Base-by-base conservation (phyloP, 1,284 basidiomycete genomes). In the Malassezia slooffiae region DNA sequence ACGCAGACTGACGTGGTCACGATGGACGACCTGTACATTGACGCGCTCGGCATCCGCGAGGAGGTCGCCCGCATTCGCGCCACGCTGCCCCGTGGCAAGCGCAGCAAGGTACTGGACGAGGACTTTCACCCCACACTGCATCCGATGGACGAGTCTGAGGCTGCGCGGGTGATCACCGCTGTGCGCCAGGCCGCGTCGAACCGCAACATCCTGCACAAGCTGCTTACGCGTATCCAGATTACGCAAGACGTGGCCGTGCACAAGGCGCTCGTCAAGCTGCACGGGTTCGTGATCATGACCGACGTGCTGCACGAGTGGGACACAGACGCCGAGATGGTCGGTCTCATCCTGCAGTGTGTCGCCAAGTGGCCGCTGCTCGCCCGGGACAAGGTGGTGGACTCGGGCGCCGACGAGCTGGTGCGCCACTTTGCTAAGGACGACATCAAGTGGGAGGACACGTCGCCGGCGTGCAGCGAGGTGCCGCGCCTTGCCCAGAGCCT, bases 21-120 rank as follows among this genome's bases (percentile, higher is more conserved):
- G 13, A 91, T 97, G 81, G 88, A 93, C 68, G 87, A 96, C 60
- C 75, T 96, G 9, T 89, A 85, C 72, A 79, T 97, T 30, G 89
- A 96, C 62, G 89, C 7, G 88, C 79, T 97, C 45, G 91, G 91
- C 69, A 93, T 96, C 47, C 77, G 81, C 10, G 90, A 93, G 37
- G 88, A 93, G 62, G 84, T 86, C 11, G 85, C 86, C 58, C 73
- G 77, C 38, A 74, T 81, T 16, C 73, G 72, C 10, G 77, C 89
- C 46, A 90, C 89, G 70, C 89, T 89, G 2, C 83, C 74, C 47
- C 89, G 83, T 74, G 88, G 82, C 76, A 89, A 80, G 77, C 90
- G 83, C 70, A 78, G 85, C 50, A 85, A 82, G 75, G 85, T 90
- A 68, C 79, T 95, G 33, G 90, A 91, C 65, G 86, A 91, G 45